Conservation (phyloP, 2,329 filamentous ascomycete genomes). For the Sporothrix schenckii region DNA sequence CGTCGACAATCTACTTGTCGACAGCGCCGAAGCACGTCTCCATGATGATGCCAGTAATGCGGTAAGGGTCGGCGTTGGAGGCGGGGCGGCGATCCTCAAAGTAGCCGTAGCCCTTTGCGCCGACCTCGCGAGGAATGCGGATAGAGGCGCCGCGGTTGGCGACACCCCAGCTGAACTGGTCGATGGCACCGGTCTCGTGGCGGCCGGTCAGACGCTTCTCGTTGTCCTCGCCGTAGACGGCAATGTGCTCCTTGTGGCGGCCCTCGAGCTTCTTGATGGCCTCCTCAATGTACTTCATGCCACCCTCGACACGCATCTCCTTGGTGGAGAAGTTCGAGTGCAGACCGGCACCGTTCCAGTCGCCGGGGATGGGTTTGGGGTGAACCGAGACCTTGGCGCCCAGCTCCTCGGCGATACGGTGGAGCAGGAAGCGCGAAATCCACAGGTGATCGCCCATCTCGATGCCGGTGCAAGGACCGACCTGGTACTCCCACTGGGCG, state of each 20-base stretch:
- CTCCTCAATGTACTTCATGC: conserved; percentile 92
- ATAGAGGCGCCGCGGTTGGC: conserved; percentile 95
- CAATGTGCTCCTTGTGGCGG: conserved; percentile 80
- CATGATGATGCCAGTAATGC: conserved; percentile 54
- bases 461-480: conserved; percentile 37
- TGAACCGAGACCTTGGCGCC: conserved; percentile 93
- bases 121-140: conserved; percentile 71
- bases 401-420: conserved; percentile 83
- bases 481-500: conserved; percentile 39
- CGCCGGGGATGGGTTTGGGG: conserved; percentile 90
- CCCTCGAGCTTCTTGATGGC: conserved; percentile 81
- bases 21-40: conserved; percentile 40
- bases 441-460: conserved; percentile 90
- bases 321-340: conserved; percentile 90
- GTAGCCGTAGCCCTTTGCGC: conserved; percentile 74
- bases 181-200: conserved; percentile 93
- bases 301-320: conserved; percentile 85
- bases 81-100: conserved; percentile 64
- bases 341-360: conserved; percentile 83
- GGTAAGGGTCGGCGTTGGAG: conserved; percentile 80
- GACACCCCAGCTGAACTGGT: conserved; percentile 90
- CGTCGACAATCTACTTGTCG: conserved; percentile 30
- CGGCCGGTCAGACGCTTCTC: conserved; percentile 87
- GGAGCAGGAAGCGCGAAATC: conserved; percentile 85
- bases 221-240: conserved; percentile 93